These are phyloP conservation scores for Boletus sp. DNA, from an alignment of 1,284 basidiomycete genomes.

Conservation along the genomic window DNA sequence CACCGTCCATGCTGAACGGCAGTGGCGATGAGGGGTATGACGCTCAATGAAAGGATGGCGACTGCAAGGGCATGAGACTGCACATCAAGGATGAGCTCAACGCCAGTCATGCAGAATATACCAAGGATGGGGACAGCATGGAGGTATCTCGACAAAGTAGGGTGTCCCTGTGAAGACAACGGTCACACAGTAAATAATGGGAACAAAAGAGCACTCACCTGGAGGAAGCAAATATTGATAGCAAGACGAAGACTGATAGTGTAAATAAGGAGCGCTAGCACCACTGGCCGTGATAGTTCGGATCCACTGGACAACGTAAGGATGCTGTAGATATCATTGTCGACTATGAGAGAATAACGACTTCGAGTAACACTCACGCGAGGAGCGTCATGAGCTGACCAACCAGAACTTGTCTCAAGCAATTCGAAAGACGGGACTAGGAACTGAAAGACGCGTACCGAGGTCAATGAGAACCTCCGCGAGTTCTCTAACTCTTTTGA, in stretches of 20 bases:
- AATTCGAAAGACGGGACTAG: neutral
- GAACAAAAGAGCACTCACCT: constrained; percentile 16
- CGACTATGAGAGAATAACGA: too few relatives aligned
- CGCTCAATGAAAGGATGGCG: constrained; percentile 28
- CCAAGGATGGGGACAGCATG: constrained; percentile 35
- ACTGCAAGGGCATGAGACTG: constrained; percentile 27
- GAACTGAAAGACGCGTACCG: constrained; percentile 19
- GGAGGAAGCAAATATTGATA: constrained; percentile 22
- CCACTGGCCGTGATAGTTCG: constrained; percentile 26
- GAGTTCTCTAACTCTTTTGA: constrained; percentile 29
- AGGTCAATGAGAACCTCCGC: constrained; percentile 29
- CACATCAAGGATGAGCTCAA: constrained; percentile 24
- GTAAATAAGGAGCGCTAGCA: constrained; percentile 36
- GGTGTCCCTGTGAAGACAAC: too few relatives aligned
- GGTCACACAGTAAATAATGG: constrained; percentile 16
- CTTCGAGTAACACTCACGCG: constrained; percentile 25
- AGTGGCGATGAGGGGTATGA: constrained; percentile 25
- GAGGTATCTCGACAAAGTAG: constrained; percentile 26
- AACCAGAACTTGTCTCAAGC: constrained; percentile 8
- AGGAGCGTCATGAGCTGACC: constrained; percentile 37
- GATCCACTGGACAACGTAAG: constrained; percentile 31
- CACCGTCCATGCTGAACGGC: too few relatives aligned
- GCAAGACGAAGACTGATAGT: constrained; percentile 36
- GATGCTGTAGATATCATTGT: constrained; percentile 20
- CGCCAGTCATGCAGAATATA: constrained; percentile 28